Evolutionary conservation across 495 filamentous ascomycete genomes (phyloP).

Genomic region (Massariosphaeria phaeospora): DNA sequence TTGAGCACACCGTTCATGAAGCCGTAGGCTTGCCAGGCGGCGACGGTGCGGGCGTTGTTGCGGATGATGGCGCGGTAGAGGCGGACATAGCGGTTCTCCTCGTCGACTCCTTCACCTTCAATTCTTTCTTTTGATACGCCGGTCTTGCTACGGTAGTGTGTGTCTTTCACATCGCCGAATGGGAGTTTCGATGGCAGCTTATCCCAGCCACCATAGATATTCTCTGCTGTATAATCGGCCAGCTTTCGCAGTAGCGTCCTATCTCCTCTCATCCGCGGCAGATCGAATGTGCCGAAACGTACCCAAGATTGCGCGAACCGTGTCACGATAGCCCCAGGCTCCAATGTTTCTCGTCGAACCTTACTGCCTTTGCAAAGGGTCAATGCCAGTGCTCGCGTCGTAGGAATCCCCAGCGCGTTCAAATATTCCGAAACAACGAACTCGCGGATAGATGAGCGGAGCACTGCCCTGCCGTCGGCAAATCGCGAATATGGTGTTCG

Average conservation of each 20-base stretch:
- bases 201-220: conserved; percentile 82
- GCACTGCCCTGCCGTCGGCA: conserved; percentile 93
- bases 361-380: conserved; percentile 65
- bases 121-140: conserved; percentile 52
- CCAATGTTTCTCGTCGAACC: conserved; percentile 74
- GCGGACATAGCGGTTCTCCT: conserved; percentile 77
- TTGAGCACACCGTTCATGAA: conserved; percentile 98
- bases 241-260: conserved; percentile 64
- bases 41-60: conserved; percentile 82
- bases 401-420: conserved; percentile 77
- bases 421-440: conserved; percentile 81
- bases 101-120: conserved; percentile 58
- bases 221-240: conserved; percentile 75
- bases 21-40: conserved; percentile 92
- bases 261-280: conserved; percentile 76
- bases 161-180: conserved; percentile 43
- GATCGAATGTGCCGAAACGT: conserved; percentile 89
- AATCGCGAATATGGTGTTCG: conserved; percentile 92
- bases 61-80: conserved; percentile 84
- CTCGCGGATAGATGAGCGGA: conserved; percentile 86
- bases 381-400: conserved; percentile 78
- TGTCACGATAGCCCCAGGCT: conserved; percentile 88
- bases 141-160: conserved; percentile 38
- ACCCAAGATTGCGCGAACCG: conserved; percentile 91
- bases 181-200: conserved; percentile 58